Percentiles rank a stretch among this genome's conserved stretches.
phyloP scores from a whole-genome alignment of 129 eudicot species.

The Escallonia herrerae region DNA sequence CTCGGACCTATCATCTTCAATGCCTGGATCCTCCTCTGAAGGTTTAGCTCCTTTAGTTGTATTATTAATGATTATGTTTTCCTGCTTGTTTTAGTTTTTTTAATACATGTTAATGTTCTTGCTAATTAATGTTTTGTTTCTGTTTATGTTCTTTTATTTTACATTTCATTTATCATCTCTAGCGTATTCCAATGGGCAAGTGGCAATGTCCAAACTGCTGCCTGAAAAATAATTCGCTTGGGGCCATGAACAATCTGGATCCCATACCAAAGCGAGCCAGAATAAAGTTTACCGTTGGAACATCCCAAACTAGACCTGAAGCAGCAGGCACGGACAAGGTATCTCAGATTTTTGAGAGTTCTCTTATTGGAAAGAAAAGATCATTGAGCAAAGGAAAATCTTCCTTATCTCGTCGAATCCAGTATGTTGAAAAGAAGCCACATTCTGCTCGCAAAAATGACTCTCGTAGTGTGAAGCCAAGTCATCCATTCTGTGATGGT shows the following conservation, averaged over 20 bases:
- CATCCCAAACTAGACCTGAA: conserved; percentile 34
- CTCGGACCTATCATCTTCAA: conserved; percentile 62
- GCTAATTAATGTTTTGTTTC: conserved; percentile 8
- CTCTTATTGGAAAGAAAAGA: conserved; percentile 38
- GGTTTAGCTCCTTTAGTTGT: conserved; percentile 33
- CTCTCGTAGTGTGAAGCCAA: conserved; percentile 12
- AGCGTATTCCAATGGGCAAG: conserved; percentile 73
- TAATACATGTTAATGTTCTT: not conserved
- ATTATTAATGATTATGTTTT: not conserved
- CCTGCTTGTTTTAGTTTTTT: conserved; percentile 1
- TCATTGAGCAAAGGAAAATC: conserved; percentile 41
- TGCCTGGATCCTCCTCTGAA: conserved; percentile 83
- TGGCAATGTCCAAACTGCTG: conserved; percentile 79
- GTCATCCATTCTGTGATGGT: conserved; percentile 25
- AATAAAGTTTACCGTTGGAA: conserved; percentile 32
- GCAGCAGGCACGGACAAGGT: conserved; percentile 30
- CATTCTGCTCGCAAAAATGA: conserved; percentile 10
- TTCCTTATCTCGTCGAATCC: conserved; percentile 5
- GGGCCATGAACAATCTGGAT: conserved; percentile 22
- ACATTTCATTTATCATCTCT: conserved; percentile 11
- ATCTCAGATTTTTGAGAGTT: conserved; percentile 28
- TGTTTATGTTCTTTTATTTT: conserved; percentile 4
- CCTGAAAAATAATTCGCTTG: conserved; percentile 29
- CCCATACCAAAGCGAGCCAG: conserved; percentile 51
- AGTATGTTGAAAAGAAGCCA: conserved; percentile 11